These are phyloP conservation scores for Pyrenula massariospora DNA, from an alignment of 495 filamentous ascomycete species.

Conservation along the genomic window DNA sequence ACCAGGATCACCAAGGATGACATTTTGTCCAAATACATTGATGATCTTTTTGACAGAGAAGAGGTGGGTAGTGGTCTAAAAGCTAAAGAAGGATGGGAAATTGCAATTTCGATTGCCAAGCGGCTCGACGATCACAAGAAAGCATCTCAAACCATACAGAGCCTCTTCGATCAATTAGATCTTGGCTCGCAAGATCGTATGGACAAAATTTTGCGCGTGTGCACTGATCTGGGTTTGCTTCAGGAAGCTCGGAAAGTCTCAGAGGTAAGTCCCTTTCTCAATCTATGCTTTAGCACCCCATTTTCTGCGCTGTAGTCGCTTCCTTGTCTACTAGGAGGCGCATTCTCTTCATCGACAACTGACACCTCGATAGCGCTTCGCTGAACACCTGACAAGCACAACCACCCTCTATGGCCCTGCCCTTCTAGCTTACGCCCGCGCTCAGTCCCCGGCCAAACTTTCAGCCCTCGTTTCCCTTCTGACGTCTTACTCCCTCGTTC, in stretches of 20 bases:
- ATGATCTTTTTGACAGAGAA: slow-evolving; percentile 33
- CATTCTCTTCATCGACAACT: too few species aligned
- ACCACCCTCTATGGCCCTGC: slow-evolving; percentile 68
- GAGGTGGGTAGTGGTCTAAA: slow-evolving; percentile 24
- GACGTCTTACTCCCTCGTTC: slow-evolving; percentile 72
- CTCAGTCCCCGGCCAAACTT: slow-evolving; percentile 60
- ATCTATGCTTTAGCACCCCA: background rate
- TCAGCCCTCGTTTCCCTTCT: slow-evolving; percentile 74
- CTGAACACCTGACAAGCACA: slow-evolving; percentile 51
- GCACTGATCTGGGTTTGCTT: slow-evolving; percentile 57
- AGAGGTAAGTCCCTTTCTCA: slow-evolving; percentile 45
- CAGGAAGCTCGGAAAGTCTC: slow-evolving; percentile 60
- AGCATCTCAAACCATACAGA: slow-evolving; percentile 54
- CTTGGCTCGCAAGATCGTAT: slow-evolving; percentile 54
- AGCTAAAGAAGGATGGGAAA: slow-evolving; percentile 66
- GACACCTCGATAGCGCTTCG: slow-evolving; percentile 73
- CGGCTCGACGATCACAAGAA: slow-evolving; percentile 54
- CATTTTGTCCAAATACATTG: slow-evolving; percentile 61
- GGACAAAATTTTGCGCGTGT: slow-evolving; percentile 61
- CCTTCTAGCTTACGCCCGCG: slow-evolving; percentile 75
- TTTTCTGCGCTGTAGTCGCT: slow-evolving; percentile 3
- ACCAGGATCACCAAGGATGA: slow-evolving; percentile 45
- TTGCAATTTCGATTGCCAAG: slow-evolving; percentile 64
- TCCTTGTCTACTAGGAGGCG: too few species aligned
- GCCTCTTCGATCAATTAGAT: slow-evolving; percentile 50